Evolutionary conservation across 305 asterid species (phyloP).

Genomic region (Plantago coronopus): DNA sequence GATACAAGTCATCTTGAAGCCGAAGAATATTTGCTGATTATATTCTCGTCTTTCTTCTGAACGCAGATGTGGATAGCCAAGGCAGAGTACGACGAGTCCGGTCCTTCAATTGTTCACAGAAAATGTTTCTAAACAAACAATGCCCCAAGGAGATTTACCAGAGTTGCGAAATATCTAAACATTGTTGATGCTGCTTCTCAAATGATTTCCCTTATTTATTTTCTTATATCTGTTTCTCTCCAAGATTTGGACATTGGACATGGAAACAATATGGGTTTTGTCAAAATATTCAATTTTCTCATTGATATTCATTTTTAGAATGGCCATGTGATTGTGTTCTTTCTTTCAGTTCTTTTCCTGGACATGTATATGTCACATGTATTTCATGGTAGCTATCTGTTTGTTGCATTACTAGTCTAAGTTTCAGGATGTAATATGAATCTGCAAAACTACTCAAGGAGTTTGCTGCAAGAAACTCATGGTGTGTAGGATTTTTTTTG

Average conservation of each 20-base stretch:
- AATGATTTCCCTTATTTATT: conserved; percentile 32
- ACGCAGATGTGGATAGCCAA: conserved; percentile 52
- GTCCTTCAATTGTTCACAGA: conserved; percentile 14
- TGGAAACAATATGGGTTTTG: conserved; percentile 27
- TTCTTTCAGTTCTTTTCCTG: not conserved
- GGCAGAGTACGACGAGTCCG: conserved; percentile 13
- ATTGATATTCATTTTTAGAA: conserved; percentile 39
- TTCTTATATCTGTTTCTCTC: conserved; percentile 13
- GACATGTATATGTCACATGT: conserved; percentile 17
- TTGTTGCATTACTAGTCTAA: conserved; percentile 5
- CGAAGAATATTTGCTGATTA: conserved; percentile 14
- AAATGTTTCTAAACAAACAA: conserved; percentile 7
- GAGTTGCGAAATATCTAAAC: conserved; percentile 23
- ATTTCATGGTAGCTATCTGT: conserved; percentile 10
- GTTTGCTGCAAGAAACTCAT: no score
- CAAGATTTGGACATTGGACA: conserved; percentile 37
- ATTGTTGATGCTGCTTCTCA: conserved; percentile 35
- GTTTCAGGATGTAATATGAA: conserved; percentile 16
- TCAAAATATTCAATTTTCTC: conserved; percentile 25
- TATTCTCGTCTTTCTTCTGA: conserved; percentile 3
- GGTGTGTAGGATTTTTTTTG: no score
- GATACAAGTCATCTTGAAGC: not conserved
- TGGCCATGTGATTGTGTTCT: conserved; percentile 12
- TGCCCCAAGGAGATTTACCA: not conserved
- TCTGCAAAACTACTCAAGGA: not conserved